Conservation (phyloP, 371 early-diverging fungal species). For the Nematocida sp. region DNA sequence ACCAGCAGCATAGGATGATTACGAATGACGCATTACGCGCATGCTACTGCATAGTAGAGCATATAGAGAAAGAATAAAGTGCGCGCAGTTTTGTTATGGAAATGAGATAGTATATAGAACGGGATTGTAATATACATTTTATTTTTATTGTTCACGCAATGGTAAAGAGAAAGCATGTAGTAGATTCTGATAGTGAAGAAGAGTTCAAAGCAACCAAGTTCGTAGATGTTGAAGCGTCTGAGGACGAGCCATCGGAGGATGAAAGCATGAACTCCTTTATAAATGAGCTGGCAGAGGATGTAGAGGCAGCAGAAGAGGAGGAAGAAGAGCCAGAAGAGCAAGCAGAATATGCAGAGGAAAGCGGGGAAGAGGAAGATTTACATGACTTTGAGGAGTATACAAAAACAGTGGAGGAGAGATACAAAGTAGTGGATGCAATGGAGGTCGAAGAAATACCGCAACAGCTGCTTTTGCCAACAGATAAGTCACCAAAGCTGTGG, state of each 20-base stretch:
- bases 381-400: conserved; percentile 59
- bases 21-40: too few species aligned
- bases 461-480: conserved; percentile 78
- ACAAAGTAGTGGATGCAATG: conserved; percentile 38
- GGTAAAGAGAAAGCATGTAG: conserved; percentile 42
- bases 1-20: too few species aligned
- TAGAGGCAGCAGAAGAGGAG: conserved; percentile 33
- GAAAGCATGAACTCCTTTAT: conserved; percentile 53
- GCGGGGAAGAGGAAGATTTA: not conserved
- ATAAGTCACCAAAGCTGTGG: conserved; percentile 86
- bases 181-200: conserved; percentile 51
- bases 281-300: conserved; percentile 56
- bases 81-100: too few species aligned
- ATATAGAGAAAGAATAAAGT: too few species aligned
- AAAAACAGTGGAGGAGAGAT: conserved; percentile 63
- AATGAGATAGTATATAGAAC: too few species aligned
- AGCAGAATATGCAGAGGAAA: not conserved
- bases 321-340: conserved; percentile 3
- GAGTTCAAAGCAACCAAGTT: conserved; percentile 63
- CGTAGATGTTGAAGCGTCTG: conserved; percentile 69
- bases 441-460: conserved; percentile 68
- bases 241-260: conserved; percentile 60
- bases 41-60: too few species aligned
- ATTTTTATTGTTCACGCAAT: conserved; percentile 9
- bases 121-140: conserved; percentile 7